Evolutionary conservation across 2,329 filamentous ascomycete genomes (phyloP), one percentile per base, ranked within the genome.

Genomic region (Fusarium brachygibbosum): DNA sequence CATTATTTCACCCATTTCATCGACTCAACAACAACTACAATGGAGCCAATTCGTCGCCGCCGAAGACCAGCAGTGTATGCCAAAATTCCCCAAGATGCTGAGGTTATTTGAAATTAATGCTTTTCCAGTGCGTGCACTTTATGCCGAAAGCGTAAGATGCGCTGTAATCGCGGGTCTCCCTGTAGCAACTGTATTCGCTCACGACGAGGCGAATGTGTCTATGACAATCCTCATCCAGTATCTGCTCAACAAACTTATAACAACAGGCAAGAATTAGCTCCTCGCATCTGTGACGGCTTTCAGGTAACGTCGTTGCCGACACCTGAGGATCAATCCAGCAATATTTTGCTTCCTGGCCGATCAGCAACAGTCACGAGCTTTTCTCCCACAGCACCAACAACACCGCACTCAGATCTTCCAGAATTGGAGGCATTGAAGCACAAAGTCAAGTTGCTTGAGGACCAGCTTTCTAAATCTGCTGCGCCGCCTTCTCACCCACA

Each of bases 71-170:
- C 76, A 8, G 65, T 78, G 76, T 76, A n/a, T n/a, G n/a, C n/a
- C n/a, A n/a, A n/a, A n/a, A n/a, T n/a, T n/a, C n/a, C n/a, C n/a
- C n/a, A n/a, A n/a, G n/a, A n/a, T n/a, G n/a, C n/a, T n/a, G n/a
- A n/a, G n/a, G n/a, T n/a, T n/a, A n/a, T n/a, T n/a, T n/a, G n/a
- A n/a, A n/a, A n/a, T n/a, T n/a, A n/a, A n/a, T n/a, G n/a, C n/a
- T n/a, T n/a, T n/a, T n/a, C n/a, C n/a, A n/a, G n/a, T n/a, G 80
- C 82, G 2, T 84, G 82, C 58, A 74, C 77, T 11, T 75, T 81
- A 8, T 84, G 82, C 58, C 75, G 82, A 12, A 76, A 75, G n/a
- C 80, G 82, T 50, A 84, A 84, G 63, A 78, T 83, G 17, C 76
- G 78, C n/a, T 84, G 82, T 56, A 78, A 84, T 56, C 76, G 80